Evolutionary conservation across 352 stramenopile genomes (phyloP), one percentile per base, ranked within the genome.

Genomic region (Phytophthora europaea): DNA sequence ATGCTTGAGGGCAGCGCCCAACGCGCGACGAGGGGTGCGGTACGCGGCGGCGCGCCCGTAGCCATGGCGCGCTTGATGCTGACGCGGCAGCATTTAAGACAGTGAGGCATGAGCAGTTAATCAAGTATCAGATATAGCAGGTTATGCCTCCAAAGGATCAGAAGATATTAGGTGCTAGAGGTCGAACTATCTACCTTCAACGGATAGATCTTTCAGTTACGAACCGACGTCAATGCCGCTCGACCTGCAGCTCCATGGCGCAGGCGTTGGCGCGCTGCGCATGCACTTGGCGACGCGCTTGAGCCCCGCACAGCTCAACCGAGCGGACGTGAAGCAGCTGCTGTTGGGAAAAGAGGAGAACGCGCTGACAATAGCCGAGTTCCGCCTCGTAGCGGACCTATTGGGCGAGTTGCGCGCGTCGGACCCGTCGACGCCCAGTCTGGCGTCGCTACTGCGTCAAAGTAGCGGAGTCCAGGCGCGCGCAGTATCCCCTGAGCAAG

Each of bases 51-150:
- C 20, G 28, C 61, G 60, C 9, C 36, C 8, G 58, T 16, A 33
- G 34, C 60, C 48, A 18, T 4, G 20, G 47, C 16, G n/a, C 28
- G 20, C 4, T 33, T n/a, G 23, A 34, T 43, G 33, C 65, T 79
- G 67, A 80, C 73, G 73, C 57, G 69, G 73, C 69, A 67, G 54
- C 54, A 77, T 76, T 55, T 74, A 61, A 72, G 67, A 72, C 72
- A 31, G 36, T 26, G 53, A 50, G 18, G 15, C 16, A 50, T 23
- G 12, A 12, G 9, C 36, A 15, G 57, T 57, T 15, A 50, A 31
- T 31, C 26, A 1, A 15, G 7, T 4, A 22, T 50, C 43, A 50
- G 23, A 26, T 8, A 4, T 65, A 26, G 57, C 12, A 61, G 56
- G 28, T 57, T 56, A 7, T 16, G 20, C 6, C 6, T 16, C n/a